phyloP scores from a whole-genome alignment of 2,329 filamentous ascomycete species.

The Tolypocladium tundrense region DNA sequence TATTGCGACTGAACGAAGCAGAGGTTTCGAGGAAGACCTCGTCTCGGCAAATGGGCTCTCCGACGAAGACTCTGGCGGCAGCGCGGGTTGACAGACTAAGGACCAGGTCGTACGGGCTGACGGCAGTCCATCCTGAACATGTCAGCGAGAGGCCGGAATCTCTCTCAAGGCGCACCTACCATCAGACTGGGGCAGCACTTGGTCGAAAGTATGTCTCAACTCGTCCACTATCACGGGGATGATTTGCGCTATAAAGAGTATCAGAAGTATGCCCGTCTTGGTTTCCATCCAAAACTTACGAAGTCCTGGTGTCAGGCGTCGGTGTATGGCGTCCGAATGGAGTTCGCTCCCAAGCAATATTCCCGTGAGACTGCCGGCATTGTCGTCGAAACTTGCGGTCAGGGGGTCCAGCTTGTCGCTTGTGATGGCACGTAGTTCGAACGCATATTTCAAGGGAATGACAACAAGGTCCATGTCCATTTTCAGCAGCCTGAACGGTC shows the following conservation, averaged over 20 bases:
- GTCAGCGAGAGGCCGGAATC: background rate
- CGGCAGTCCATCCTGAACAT: conserved; percentile 1
- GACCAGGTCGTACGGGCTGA: conserved; percentile 6
- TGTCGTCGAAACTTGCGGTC: conserved; percentile 9
- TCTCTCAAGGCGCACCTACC: background rate
- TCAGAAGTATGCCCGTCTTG: background rate
- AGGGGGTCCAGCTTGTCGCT: conserved; percentile 8
- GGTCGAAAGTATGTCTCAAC: conserved; percentile 4
- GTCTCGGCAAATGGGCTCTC: conserved; percentile 6
- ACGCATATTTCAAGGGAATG: conserved; percentile 6
- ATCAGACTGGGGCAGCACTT: conserved; percentile 1
- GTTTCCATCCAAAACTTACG: background rate
- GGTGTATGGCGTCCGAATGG: conserved; percentile 7
- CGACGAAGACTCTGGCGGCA: conserved; percentile 6
- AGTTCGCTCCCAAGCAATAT: conserved; percentile 7
- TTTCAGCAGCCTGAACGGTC: conserved; percentile 5
- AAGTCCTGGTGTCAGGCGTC: conserved; percentile 7
- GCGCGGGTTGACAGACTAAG: conserved; percentile 7
- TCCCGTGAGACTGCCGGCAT: conserved; percentile 5
- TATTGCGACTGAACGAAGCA: conserved; percentile 7
- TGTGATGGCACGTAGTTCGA: conserved; percentile 5
- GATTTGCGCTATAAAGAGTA: conserved; percentile 1
- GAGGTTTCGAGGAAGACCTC: conserved; percentile 6
- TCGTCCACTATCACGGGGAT: conserved; percentile 7
- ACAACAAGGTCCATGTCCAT: conserved; percentile 9